Conservation (phyloP, 140 eudicot genomes). For the Cichorium intybus region DNA sequence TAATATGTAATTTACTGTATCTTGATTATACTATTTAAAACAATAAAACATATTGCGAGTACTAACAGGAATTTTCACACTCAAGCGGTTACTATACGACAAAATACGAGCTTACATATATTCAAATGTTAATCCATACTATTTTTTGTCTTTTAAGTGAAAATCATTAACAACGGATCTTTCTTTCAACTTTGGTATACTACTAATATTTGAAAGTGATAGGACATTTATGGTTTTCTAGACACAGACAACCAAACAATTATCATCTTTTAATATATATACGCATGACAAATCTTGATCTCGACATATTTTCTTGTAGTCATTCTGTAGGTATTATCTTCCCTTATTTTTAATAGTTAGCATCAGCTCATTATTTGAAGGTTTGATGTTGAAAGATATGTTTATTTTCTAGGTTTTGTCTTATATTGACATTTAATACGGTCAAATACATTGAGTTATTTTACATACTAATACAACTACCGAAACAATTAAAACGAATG, state of each 20-base stretch:
- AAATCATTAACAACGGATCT: background rate
- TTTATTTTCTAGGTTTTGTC: background rate
- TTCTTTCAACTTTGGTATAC: slow-evolving; percentile 20
- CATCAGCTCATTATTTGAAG: slow-evolving; percentile 21
- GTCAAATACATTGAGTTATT: slow-evolving; percentile 18
- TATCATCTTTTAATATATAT: slow-evolving; percentile 10
- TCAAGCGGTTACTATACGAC: no score
- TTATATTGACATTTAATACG: slow-evolving; percentile 1
- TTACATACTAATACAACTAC: background rate
- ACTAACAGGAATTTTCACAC: no score
- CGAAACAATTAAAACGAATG: slow-evolving; percentile 18
- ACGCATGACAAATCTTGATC: slow-evolving; percentile 14
- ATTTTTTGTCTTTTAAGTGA: background rate
- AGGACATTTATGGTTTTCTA: slow-evolving; percentile 11
- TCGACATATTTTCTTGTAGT: slow-evolving; percentile 16
- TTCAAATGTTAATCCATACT: no score
- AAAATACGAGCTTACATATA: no score
- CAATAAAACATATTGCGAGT: no score
- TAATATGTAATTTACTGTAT: no score
- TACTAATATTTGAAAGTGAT: background rate
- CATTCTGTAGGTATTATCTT: slow-evolving; percentile 4
- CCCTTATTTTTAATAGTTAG: slow-evolving; percentile 13
- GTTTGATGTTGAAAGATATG: slow-evolving; percentile 14
- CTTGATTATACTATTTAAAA: no score
- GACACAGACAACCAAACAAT: slow-evolving; percentile 22